Evolutionary conservation across 2,329 filamentous ascomycete genomes (phyloP).

Genomic region (Parafenestella ontariensis): DNA sequence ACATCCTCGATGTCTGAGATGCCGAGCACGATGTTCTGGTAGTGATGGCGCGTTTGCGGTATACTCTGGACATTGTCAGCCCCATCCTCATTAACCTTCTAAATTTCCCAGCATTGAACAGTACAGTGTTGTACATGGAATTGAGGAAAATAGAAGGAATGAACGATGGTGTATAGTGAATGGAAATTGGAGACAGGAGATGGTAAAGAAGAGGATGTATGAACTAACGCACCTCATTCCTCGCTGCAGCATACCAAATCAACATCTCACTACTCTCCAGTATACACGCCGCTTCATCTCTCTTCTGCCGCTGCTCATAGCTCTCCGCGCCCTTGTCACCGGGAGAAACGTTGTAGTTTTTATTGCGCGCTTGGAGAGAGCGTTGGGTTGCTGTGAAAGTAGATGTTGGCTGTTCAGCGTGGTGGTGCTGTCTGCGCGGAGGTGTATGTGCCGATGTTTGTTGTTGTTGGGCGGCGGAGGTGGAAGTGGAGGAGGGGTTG

Average conservation of each 20-base stretch:
- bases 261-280: constrained; percentile 48
- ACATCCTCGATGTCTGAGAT: constrained; percentile 12
- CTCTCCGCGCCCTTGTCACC: constrained; percentile 16
- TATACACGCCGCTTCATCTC: constrained; percentile 41
- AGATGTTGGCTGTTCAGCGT: background rate
- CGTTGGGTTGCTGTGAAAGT: constrained; percentile 31
- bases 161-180: no score
- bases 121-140: no score
- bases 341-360: background rate
- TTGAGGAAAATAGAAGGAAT: no score
- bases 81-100: background rate
- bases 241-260: constrained; percentile 39
- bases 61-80: constrained; percentile 28
- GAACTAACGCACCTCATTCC: constrained; percentile 49
- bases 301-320: constrained; percentile 35
- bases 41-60: constrained; percentile 39
- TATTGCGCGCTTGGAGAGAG: constrained; percentile 35
- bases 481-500: background rate
- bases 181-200: no score
- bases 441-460: background rate
- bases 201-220: no score
- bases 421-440: background rate
- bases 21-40: constrained; percentile 41
- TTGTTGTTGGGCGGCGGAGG: no score
- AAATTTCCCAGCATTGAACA: no score